Base-by-base conservation (phyloP, 2,329 filamentous ascomycete genomes). In the Gremmenia infestans region DNA sequence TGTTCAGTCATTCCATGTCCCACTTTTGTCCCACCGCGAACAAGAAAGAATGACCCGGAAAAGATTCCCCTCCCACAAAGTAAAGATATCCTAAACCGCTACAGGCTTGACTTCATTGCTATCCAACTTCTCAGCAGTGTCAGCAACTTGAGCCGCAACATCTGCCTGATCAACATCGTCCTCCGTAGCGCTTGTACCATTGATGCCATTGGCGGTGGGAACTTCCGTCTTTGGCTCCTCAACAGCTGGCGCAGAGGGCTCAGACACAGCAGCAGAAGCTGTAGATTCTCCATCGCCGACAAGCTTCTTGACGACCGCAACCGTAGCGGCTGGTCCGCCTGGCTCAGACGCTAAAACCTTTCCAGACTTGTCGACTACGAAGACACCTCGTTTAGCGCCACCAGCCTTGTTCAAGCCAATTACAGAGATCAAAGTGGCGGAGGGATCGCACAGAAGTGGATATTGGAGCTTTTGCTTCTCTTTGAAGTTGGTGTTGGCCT, bases 401-500 rank as follows among this genome's bases (percentile, higher is more conserved):
- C 85, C 89, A 47, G 78, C 72, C 77, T 97, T 97, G 76, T 91
- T 92, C 63, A 97, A 75, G n/a, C 92, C 93, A 70, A 97, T 88
- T 54, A 91, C 91, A 12, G 72, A 78, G 66, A 97, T 96, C 57
- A 99, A 81, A 2, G 82, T 85, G 28, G 81, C 82, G 51, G 76
- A 74, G 5, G 86, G 81, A 72, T 99, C 92, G 75, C 92, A 97
- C 42, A 99, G 82, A 47, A 99, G 83, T 37, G 88, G 78, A 72
- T 96, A 99, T 5, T 87, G 89, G 53, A 97, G 82, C 61, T 88
- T 90, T 73, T 97, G 90, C 77, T 96, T 96, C 42, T 85, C 86
- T 74, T 91, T 88, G 81, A 97, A 99, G 47, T 84, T 90, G 23
- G 89, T 92, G 77, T 99, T 99, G 67, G 91, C 85, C 75, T 94